phyloP scores from a whole-genome alignment of 164 flowering plant genomes.

The Platanus orientalis region DNA sequence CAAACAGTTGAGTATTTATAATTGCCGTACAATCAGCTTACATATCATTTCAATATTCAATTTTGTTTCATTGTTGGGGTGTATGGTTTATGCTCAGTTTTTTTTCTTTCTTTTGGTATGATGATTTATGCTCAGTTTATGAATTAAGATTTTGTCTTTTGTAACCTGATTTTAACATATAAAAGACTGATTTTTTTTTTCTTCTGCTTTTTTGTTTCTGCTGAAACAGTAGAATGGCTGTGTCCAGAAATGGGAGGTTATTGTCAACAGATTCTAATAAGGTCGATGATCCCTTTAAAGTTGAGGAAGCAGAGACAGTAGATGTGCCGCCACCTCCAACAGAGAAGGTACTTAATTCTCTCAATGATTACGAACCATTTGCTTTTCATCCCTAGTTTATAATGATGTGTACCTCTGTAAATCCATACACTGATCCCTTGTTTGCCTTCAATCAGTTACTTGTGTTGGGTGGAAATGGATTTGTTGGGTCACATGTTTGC shows the following conservation, averaged over 20 bases:
- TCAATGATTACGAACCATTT: not conserved
- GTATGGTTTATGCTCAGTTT: too few species aligned
- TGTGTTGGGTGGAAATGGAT: slow-evolving; percentile 96
- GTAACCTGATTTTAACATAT: not conserved
- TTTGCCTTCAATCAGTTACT: slow-evolving; percentile 52
- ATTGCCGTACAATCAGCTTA: too few species aligned
- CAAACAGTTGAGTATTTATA: too few species aligned
- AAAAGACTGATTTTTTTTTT: slow-evolving; percentile 1
- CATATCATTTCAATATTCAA: too few species aligned
- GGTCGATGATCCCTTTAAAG: slow-evolving; percentile 63
- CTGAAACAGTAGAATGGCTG: slow-evolving; percentile 32
- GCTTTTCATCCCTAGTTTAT: not conserved
- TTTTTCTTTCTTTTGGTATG: too few species aligned
- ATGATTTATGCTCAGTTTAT: too few species aligned
- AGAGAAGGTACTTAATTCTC: slow-evolving; percentile 51
- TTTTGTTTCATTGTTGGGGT: too few species aligned
- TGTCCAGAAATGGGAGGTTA: slow-evolving; percentile 40
- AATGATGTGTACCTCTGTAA: not conserved
- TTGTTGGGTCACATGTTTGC: slow-evolving; percentile 94
- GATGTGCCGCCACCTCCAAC: slow-evolving; percentile 74
- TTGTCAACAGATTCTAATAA: slow-evolving; percentile 59
- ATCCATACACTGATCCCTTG: not conserved
- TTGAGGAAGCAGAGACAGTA: slow-evolving; percentile 90
- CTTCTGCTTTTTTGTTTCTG: slow-evolving; percentile 4
- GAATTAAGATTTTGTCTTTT: too few species aligned